Evolutionary conservation across 2,329 filamentous ascomycete genomes (phyloP).

Genomic region (Fusarium proliferatum): DNA sequence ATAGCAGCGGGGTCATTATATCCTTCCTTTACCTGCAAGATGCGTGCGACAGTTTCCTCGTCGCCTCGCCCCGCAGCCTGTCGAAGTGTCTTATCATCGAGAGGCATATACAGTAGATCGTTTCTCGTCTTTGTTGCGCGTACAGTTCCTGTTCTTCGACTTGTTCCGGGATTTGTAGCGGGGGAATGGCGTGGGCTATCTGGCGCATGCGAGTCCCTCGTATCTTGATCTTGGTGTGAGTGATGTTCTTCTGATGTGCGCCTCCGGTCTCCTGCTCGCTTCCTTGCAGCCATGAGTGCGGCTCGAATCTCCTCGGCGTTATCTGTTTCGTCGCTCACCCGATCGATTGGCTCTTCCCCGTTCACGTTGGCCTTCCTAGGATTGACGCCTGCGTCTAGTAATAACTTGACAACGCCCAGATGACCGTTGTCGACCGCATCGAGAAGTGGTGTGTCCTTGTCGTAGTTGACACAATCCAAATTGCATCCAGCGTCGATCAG

Average conservation of each 20-base stretch:
- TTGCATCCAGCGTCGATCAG: conserved; percentile 87
- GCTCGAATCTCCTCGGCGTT: conserved; percentile 83
- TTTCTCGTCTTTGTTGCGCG: conserved; percentile 74
- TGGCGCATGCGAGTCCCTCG: conserved; percentile 64
- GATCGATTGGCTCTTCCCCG: conserved; percentile 89
- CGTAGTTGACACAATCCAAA: conserved; percentile 80
- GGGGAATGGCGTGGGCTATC: conserved; percentile 70
- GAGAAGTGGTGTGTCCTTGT: conserved; percentile 92
- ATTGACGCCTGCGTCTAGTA: conserved; percentile 89
- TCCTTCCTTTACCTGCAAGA: conserved; percentile 69
- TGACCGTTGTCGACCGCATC: conserved; percentile 98
- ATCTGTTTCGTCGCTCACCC: conserved; percentile 79
- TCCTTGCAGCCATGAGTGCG: conserved; percentile 70
- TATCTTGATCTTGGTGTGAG: conserved; percentile 59
- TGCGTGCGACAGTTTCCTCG: conserved; percentile 69
- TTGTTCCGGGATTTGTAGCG: conserved; percentile 54
- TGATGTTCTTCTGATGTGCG: conserved; percentile 70
- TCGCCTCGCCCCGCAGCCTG: conserved; percentile 71
- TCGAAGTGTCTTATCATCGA: conserved; percentile 70
- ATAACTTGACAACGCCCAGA: conserved; percentile 83
- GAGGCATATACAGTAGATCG: conserved; percentile 70
- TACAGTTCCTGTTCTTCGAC: conserved; percentile 65
- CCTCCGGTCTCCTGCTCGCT: conserved; percentile 64
- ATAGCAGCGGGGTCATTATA: conserved; percentile 85
- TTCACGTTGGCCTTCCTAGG: conserved; percentile 91